Conservation (phyloP, 371 early-diverging fungal species). For the Chytridium lagenaria region DNA sequence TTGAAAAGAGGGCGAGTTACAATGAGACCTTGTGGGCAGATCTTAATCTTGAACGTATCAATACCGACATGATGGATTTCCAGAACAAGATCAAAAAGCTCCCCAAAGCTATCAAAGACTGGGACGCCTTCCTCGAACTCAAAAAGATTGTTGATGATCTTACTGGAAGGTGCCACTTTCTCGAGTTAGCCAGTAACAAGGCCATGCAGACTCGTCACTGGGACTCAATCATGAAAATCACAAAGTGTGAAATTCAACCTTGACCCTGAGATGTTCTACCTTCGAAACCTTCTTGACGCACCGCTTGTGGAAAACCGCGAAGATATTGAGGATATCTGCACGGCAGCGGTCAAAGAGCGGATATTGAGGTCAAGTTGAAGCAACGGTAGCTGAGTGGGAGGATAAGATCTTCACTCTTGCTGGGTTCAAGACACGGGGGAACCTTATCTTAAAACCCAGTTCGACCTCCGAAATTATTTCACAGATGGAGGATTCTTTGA, state of each 20-base stretch:
- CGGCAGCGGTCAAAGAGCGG: slow-evolving; percentile 67
- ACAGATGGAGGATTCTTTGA: slow-evolving; percentile 66
- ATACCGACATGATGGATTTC: slow-evolving; percentile 65
- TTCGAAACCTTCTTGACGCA: slow-evolving; percentile 62
- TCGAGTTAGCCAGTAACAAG: slow-evolving; percentile 67
- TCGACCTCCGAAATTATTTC: slow-evolving; percentile 66
- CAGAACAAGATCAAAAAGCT: slow-evolving; percentile 68
- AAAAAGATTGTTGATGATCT: slow-evolving; percentile 64
- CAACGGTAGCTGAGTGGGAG: slow-evolving; percentile 63
- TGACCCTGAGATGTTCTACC: slow-evolving; percentile 66
- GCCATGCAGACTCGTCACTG: slow-evolving; percentile 66
- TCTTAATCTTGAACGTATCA: slow-evolving; percentile 60
- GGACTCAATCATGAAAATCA: slow-evolving; percentile 58
- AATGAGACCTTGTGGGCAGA: slow-evolving; percentile 67
- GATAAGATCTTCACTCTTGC: slow-evolving; percentile 61
- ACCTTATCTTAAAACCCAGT: slow-evolving; percentile 63
- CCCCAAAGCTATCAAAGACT: slow-evolving; percentile 69
- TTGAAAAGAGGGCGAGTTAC: slow-evolving; percentile 60
- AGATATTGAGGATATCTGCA: slow-evolving; percentile 70
- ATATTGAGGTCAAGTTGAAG: slow-evolving; percentile 67
- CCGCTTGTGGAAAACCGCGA: slow-evolving; percentile 59
- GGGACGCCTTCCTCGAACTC: slow-evolving; percentile 66
- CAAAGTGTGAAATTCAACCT: slow-evolving; percentile 60
- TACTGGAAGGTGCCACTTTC: slow-evolving; percentile 59
- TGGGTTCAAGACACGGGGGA: slow-evolving; percentile 65